These are phyloP conservation scores for Ceratobasidium sp. DNA, from an alignment of 1,284 basidiomycete species.

Conservation along the genomic window DNA sequence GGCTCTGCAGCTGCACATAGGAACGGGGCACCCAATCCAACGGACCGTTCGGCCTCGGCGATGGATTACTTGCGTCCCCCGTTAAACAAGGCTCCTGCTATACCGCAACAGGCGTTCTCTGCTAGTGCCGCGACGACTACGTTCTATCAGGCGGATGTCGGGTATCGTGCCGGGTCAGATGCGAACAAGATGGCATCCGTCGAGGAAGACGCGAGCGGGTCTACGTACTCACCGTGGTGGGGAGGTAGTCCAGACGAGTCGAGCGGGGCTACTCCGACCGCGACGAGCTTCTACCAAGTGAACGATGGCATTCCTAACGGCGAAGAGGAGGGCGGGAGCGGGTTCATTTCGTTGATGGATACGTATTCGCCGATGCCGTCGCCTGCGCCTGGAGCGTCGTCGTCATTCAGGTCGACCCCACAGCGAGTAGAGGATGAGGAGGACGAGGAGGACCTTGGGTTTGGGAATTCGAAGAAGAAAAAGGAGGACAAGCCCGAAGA, in stretches of 20 bases:
- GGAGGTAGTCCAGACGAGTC: slow-evolving; percentile 71
- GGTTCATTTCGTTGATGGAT: slow-evolving; percentile 92
- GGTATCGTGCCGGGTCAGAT: slow-evolving; percentile 19
- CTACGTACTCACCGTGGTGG: slow-evolving; percentile 67
- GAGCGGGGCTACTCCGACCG: slow-evolving; percentile 73
- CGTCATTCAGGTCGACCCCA: slow-evolving; percentile 41
- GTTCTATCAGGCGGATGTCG: slow-evolving; percentile 61
- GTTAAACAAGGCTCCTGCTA: slow-evolving; percentile 64
- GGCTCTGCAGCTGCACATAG: slow-evolving; percentile 74
- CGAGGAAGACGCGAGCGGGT: slow-evolving; percentile 10
- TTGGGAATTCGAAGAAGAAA: slow-evolving; percentile 78
- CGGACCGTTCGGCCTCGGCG: slow-evolving; percentile 80
- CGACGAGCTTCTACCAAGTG: slow-evolving; percentile 71
- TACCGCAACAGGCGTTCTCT: slow-evolving; percentile 64
- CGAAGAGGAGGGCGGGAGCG: slow-evolving; percentile 65
- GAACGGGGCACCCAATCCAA: slow-evolving; percentile 54
- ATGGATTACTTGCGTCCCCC: slow-evolving; percentile 73
- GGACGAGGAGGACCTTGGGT: slow-evolving; percentile 90
- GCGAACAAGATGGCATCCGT: slow-evolving; percentile 11
- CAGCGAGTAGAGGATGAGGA: slow-evolving; percentile 59
- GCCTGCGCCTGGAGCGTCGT: slow-evolving; percentile 56
- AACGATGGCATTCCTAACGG: slow-evolving; percentile 59
- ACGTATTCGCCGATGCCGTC: slow-evolving; percentile 64
- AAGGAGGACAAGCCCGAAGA: slow-evolving; percentile 53
- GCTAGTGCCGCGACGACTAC: slow-evolving; percentile 66